Conservation (phyloP, 257 asterid genomes). For the Nicotiana noctiflora region DNA sequence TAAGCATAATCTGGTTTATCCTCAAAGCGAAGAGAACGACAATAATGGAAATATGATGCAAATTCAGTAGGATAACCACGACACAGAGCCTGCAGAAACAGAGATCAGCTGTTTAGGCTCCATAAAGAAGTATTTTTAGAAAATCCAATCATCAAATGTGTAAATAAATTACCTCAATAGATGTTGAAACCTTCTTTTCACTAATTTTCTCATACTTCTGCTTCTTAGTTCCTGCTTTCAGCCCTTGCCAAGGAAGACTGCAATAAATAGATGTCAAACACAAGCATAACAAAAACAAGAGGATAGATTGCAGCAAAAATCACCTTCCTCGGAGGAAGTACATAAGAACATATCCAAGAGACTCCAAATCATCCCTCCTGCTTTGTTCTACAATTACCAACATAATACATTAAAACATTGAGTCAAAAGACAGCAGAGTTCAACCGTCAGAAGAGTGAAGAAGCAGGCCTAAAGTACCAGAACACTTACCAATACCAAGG, state of each 20-base stretch:
- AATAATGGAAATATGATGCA: conserved; percentile 94
- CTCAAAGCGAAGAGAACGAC: conserved; percentile 90
- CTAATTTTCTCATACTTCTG: conserved; percentile 94
- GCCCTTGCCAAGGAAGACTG: conserved; percentile 98
- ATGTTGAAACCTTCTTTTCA: conserved; percentile 91
- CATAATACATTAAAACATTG: neutral
- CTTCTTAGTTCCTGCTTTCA: conserved; percentile 93
- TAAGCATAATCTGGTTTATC: conserved; percentile 98
- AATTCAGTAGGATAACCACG: conserved; percentile 92
- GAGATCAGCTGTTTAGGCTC: conserved; percentile 13
- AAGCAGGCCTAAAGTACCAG: conserved; percentile 9
- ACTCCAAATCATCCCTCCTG: conserved; percentile 98
- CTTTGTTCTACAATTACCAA: conserved; percentile 63
- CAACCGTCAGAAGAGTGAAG: neutral
- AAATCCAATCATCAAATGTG: conserved; percentile 14
- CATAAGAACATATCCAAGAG: conserved; percentile 93
- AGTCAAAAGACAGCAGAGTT: neutral
- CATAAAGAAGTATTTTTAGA: neutral
- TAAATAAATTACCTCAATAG: conserved; percentile 67
- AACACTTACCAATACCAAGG: conserved; percentile 78
- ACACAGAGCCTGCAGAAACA: conserved; percentile 57
- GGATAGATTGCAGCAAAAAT: conserved; percentile 3
- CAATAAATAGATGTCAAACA: conserved; percentile 34
- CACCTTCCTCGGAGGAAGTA: conserved; percentile 96
- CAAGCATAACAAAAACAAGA: conserved; percentile 15